Percentiles rank a stretch among this genome's conserved stretches.
These are phyloP conservation scores for Colletotrichum musicola DNA, from an alignment of 2,329 filamentous ascomycete species.

Conservation along the genomic window DNA sequence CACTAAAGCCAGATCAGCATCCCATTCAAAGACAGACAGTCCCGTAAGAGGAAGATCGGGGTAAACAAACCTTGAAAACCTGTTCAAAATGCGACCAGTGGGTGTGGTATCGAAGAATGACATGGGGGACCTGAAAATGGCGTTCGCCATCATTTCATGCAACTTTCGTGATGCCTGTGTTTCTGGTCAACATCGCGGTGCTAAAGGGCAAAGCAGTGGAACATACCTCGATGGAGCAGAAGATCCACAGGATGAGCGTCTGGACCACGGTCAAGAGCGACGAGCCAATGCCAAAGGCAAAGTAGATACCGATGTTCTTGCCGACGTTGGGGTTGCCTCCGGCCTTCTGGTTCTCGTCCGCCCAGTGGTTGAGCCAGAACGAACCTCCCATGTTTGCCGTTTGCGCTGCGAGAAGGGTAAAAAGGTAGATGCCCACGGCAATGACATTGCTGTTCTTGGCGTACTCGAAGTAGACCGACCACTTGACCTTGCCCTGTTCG, in stretches of 20 bases:
- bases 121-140: constrained; percentile 98
- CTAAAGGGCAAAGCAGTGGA: neutral
- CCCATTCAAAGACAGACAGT: too few species aligned
- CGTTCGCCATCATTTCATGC: constrained; percentile 96
- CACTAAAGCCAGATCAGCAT: constrained; percentile 56
- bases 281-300: constrained; percentile 91
- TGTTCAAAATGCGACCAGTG: constrained; percentile 93
- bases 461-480: constrained; percentile 94
- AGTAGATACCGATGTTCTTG: constrained; percentile 95
- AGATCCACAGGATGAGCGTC: constrained; percentile 97
- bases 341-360: constrained; percentile 78
- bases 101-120: constrained; percentile 98
- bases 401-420: constrained; percentile 84
- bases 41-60: neutral
- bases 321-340: constrained; percentile 81
- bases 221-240: constrained; percentile 94
- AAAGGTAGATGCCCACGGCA: constrained; percentile 84
- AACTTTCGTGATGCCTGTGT: constrained; percentile 88
- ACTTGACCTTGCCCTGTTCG: constrained; percentile 98
- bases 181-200: neutral
- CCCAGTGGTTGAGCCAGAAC: constrained; percentile 95
- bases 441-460: constrained; percentile 92
- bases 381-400: constrained; percentile 85
- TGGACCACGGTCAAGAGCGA: constrained; percentile 89
- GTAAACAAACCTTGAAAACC: constrained; percentile 84